A percentile compares a stretch with the other conserved stretches of the same genome.
These are phyloP conservation scores for Gossypium davidsonii DNA, from an alignment of 441 rosid genomes.

Conservation along the genomic window DNA sequence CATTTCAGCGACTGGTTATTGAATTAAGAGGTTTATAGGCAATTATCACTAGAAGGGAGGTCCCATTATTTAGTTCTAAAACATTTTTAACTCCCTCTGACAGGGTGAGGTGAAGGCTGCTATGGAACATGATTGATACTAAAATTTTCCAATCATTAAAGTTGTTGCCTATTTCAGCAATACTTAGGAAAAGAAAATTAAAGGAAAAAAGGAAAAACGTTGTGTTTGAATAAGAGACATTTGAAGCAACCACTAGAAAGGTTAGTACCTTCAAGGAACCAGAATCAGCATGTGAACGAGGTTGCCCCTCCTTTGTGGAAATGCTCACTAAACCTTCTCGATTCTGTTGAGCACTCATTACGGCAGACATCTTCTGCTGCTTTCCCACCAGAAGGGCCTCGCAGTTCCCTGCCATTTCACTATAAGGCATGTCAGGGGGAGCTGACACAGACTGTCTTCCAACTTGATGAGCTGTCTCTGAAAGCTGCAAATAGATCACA, in stretches of 20 bases:
- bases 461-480: conserved; percentile 62
- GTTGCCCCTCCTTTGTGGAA: conserved; percentile 15
- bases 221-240: neutral
- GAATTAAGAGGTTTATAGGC: neutral
- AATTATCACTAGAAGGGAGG: neutral
- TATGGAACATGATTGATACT: neutral
- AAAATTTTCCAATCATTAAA: neutral
- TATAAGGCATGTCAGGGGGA: conserved; percentile 60
- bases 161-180: neutral
- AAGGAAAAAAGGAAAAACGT: neutral
- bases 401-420: conserved; percentile 77
- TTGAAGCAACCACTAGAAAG: neutral
- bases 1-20: neutral
- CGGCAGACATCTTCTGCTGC: conserved; percentile 66
- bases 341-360: conserved; percentile 43
- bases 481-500: conserved; percentile 33
- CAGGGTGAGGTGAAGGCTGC: conserved; percentile 5
- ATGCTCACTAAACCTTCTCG: conserved; percentile 26
- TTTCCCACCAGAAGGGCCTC: conserved; percentile 80
- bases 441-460: conserved; percentile 63
- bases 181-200: neutral
- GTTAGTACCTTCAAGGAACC: conserved; percentile 23
- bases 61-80: neutral
- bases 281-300: conserved; percentile 16
- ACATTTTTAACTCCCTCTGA: neutral